Base-by-base conservation (phyloP, 2,329 filamentous ascomycete species). In the Phyllosticta citrichinensis region DNA sequence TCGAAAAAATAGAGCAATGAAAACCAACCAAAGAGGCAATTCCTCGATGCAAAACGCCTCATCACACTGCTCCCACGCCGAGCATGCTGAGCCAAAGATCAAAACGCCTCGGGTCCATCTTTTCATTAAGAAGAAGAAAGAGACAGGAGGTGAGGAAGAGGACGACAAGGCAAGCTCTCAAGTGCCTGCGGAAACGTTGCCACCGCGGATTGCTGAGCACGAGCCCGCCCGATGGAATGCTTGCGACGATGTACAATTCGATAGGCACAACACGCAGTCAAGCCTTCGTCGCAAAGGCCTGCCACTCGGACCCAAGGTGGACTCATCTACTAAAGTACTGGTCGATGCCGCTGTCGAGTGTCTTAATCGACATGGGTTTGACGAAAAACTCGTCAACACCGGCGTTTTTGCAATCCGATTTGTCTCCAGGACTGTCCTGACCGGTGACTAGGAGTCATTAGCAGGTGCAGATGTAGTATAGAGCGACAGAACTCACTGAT, bases 311-410 rank as follows among this genome's bases (percentile, higher is more conserved):
- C 40, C 14, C 17, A 47, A 47, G n/a, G 52, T 11, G 9, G 52
- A 33, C 52, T 24, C n/a, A 35, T 30, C 5, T 20, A 27, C 12
- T 57, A 27, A 63, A 60, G 12, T 60, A 63, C 20, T 30, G 40
- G 1, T 24, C 35, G 24, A 63, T 55, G 24, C 62, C 62, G 14
- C 40, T 17, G 53, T 63, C 64, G 27, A 67, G 50, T 1, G 64
- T 61, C 47, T 66, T 65, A 14, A 75, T 69, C 57, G 71, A 71
- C 52, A 75, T 68, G 2, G 73, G 73, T 65, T 75, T 75, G 8
- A 73, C 70, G 27, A 70, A 67, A 63, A 73, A 75, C 65, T 71
- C 68, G 61, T 75, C 69, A 1, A 73, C 71, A 0, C 73, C 71
- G 1, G 70, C 70, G 62, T 70, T 65, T n/a, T 67, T 64, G 1